A percentile compares a stretch with the other conserved stretches of the same genome.
Conservation (phyloP, 2,329 filamentous ascomycete genomes). For the Alternaria consortialis region DNA sequence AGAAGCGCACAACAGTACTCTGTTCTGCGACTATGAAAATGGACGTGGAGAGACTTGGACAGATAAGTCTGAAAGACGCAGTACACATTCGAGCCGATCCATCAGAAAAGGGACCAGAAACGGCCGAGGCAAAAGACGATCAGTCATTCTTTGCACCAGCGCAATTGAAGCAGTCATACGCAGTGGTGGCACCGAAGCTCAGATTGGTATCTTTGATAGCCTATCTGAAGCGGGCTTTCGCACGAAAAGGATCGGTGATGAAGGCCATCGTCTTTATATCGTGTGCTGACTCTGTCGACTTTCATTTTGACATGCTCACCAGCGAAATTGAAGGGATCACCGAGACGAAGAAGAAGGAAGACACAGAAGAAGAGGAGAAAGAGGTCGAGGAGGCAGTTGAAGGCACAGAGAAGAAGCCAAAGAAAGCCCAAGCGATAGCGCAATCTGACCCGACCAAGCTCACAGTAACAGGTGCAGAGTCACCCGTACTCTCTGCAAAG, state of each 20-base stretch:
- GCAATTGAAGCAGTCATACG: constrained; percentile 91
- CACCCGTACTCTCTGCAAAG: constrained; percentile 75
- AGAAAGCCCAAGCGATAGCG: constrained; percentile 52
- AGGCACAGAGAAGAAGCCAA: constrained; percentile 28
- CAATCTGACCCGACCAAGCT: constrained; percentile 54
- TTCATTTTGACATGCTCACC: constrained; percentile 87
- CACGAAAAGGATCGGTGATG: constrained; percentile 89
- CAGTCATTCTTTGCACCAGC: constrained; percentile 81
- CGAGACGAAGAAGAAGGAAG: constrained; percentile 30
- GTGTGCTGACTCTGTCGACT: constrained; percentile 96
- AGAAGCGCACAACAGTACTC: constrained; percentile 82
- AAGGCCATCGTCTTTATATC: constrained; percentile 97
- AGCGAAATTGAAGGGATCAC: constrained; percentile 46
- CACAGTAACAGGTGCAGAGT: constrained; percentile 69
- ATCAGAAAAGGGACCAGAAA: constrained; percentile 60
- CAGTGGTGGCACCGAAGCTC: constrained; percentile 87
- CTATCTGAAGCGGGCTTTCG: constrained; percentile 85
- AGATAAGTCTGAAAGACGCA: constrained; percentile 94
- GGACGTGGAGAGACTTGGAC: constrained; percentile 91
- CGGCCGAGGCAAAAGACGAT: constrained; percentile 56
- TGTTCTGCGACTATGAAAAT: constrained; percentile 99
- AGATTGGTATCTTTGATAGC: constrained; percentile 87
- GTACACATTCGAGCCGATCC: constrained; percentile 80
- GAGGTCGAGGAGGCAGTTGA: constrained; percentile 27
- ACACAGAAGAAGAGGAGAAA: constrained; percentile 33